Base-by-base conservation (phyloP, 2,329 filamentous ascomycete species). In the Drechslerella dactyloides region DNA sequence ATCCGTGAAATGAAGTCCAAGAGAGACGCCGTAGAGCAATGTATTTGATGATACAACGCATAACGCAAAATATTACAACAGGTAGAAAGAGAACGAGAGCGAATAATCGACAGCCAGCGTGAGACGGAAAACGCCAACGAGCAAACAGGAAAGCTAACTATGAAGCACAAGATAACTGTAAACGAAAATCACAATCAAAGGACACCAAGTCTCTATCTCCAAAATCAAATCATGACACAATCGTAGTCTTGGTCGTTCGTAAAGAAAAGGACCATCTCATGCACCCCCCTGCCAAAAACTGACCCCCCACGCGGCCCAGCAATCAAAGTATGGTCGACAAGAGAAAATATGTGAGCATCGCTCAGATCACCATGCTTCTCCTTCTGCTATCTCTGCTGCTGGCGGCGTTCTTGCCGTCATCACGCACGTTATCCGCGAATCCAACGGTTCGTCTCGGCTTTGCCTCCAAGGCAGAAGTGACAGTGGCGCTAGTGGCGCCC, bases 311-410 rank as follows among this genome's bases (percentile, higher is more conserved):
- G n/a, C n/a, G n/a, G n/a, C n/a, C n/a, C n/a, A n/a, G n/a, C n/a
- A n/a, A n/a, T n/a, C n/a, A n/a, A n/a, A n/a, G n/a, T n/a, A n/a
- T n/a, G n/a, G n/a, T 33, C 8, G 27, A 33, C 27, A 33, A 8
- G 27, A 33, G 27, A 8, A 33, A 33, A 8, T 33, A 33, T 33
- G 27, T 33, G 27, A n/a, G 3, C 53, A 52, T 15, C n/a, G 1
- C 27, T 65, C 60, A 72, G 10, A 72, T 51, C 21, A 72, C 51
- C 68, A 72, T 72, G 23, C 60, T 72, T 23, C 60, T 60, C 19
- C 68, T 55, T 7, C 68, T 51, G 2, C 40, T 27, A 21, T 65
- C 68, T 46, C 42, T 51, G 24, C 46, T 42, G 23, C 51, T 37
- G 10, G 33, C 33, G 3, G 51, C 27, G 15, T 24, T 40, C 21